Evolutionary conservation across 345 rosid genomes (phyloP), one percentile per base, ranked within the genome.

Genomic region (Melaleuca alternifolia): DNA sequence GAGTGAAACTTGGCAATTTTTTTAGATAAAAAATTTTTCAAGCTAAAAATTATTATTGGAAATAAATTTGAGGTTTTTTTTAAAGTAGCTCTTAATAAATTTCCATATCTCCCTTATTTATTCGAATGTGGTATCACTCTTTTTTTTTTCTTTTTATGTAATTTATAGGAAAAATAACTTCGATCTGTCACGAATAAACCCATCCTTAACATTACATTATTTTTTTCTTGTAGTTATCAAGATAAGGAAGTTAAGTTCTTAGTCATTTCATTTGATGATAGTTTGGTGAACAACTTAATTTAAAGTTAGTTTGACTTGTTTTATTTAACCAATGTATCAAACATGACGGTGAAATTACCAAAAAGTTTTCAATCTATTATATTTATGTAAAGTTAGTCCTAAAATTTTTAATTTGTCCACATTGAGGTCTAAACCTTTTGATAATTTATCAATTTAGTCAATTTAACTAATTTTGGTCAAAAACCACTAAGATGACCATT

Each of bases 1-100:
- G 12, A 59, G 33, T 59, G 18, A n/a, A 59, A 59, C 16, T 6
- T 59, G 12, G 9, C n/a, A 16, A n/a, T 13, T n/a, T n/a, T 59
- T 7, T 59, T 1, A n/a, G 3, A n/a, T 0, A 1, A 59, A n/a
- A n/a, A n/a, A n/a, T 12, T 11, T 0, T 59, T 0, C 0, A 1
- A 28, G 71, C 14, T 41, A 41, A n/a, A 15, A 59, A 59, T 2
- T 11, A 6, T n/a, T n/a, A n/a, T n/a, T 59, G 7, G 37, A 59
- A 8, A 15, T n/a, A 59, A 6, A 59, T 12, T 59, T 59, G 71
- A 28, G 33, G 71, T 3, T 12, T 51, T 59, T 59, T n/a, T 13
- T n/a, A 13, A 4, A 4, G 71, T 12, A n/a, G n/a, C n/a, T 59
- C 33, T 33, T n/a, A 59, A 59, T 57, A 57, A 57, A 57, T 12